phyloP scores from a whole-genome alignment of 768 basidiomycete species.

The Naganishia friedmannii region DNA sequence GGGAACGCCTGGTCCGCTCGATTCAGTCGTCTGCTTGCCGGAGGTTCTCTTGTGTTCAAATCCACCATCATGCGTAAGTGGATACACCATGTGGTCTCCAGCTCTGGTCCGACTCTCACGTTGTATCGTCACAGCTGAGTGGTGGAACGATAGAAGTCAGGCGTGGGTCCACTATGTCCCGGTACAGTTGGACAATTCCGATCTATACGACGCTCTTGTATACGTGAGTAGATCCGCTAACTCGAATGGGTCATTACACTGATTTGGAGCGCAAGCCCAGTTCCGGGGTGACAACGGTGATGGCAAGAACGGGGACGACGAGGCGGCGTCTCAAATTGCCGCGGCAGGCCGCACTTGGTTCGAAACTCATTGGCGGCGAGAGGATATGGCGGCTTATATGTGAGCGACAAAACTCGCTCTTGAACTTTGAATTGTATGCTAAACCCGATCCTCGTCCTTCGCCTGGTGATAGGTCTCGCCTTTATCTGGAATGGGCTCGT shows the following conservation, averaged over 20 bases:
- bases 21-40: conserved; percentile 42
- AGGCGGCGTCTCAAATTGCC: conserved; percentile 25
- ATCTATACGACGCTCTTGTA: conserved; percentile 16
- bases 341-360: conserved; percentile 24
- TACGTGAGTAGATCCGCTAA: conserved; percentile 16
- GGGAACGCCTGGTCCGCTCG: conserved; percentile 50
- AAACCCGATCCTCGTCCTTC: neutral
- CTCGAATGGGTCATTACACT: neutral
- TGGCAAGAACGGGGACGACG: conserved; percentile 26
- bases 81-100: too few relatives aligned
- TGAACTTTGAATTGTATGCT: neutral
- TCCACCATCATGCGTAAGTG: conserved; percentile 48
- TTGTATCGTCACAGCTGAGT: too few relatives aligned
- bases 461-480: neutral
- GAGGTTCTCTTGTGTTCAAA: conserved; percentile 47
- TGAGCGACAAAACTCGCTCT: neutral
- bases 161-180: conserved; percentile 49
- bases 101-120: too few relatives aligned
- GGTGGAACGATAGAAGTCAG: conserved; percentile 46
- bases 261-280: neutral
- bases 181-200: conserved; percentile 31
- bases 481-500: conserved; percentile 27
- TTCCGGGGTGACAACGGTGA: conserved; percentile 26
- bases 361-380: conserved; percentile 29
- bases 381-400: conserved; percentile 32